Percentiles rank a stretch among this genome's conserved stretches.
These are phyloP conservation scores for Berberis vulgaris DNA, from an alignment of 164 flowering plant genomes.

Conservation along the genomic window DNA sequence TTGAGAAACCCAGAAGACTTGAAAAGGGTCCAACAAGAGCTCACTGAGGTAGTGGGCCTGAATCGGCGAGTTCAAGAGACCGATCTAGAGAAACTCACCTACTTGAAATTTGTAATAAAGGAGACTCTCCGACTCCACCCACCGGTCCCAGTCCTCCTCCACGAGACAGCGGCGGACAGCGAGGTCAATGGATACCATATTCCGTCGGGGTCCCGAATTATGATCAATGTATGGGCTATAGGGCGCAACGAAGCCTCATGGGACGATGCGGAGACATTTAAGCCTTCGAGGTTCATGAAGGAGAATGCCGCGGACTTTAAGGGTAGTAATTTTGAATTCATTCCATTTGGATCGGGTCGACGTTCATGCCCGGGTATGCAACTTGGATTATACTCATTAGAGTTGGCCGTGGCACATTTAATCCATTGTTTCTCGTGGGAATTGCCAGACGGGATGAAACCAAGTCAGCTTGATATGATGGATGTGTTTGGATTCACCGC, in stretches of 20 bases:
- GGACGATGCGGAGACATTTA: constrained; percentile 21
- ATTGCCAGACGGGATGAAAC: constrained; percentile 81
- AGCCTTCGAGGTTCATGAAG: constrained; percentile 36
- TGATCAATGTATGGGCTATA: constrained; percentile 32
- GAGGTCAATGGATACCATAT: constrained; percentile 49
- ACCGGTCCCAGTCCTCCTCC: constrained; percentile 77
- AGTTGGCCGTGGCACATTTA: constrained; percentile 54
- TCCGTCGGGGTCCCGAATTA: constrained; percentile 32
- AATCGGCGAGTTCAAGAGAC: constrained; percentile 15
- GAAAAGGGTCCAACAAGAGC: constrained; percentile 25
- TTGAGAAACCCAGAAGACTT: constrained; percentile 24
- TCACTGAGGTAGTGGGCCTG: constrained; percentile 16
- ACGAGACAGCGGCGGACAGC: constrained; percentile 56
- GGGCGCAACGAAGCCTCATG: constrained; percentile 21
- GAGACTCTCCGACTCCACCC: constrained; percentile 57
- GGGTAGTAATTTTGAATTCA: constrained; percentile 60
- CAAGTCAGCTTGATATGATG: constrained; percentile 57
- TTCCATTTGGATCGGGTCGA: constrained; percentile 85
- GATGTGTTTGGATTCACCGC: constrained; percentile 80
- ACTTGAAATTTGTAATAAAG: constrained; percentile 19
- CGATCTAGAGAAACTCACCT: constrained; percentile 22
- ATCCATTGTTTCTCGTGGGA: constrained; percentile 65
- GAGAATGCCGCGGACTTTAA: constrained; percentile 52
- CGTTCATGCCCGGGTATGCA: constrained; percentile 85
- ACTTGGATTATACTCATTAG: constrained; percentile 65